Evolutionary conservation across 805 yeast species (phyloP), one percentile per base, ranked within the genome.

Genomic region (Candida dendrica): DNA sequence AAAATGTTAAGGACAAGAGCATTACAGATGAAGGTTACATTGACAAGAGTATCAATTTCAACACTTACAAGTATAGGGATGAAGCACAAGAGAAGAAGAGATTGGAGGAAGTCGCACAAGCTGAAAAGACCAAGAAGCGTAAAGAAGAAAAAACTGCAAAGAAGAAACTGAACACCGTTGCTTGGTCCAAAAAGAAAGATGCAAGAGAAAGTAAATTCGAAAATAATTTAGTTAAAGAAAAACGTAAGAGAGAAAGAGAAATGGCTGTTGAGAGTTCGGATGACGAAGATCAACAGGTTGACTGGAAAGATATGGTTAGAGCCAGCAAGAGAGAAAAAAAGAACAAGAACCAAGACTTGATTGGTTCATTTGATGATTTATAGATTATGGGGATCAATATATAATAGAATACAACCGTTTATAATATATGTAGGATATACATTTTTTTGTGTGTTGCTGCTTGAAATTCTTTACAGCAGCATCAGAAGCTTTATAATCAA

Each of bases 241-340:
- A 79, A 38, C 85, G 84, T 61, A 77, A 78, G 53, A 69, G 82
- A 40, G 75, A 79, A 50, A 67, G 81, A 47, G 85, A 79, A 37
- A 24, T 51, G 30, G 88, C 84, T 1, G 71, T 81, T n/a, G 84
- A 81, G 44, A 73, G 71, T 44, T 48, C 49, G 8, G 42, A 53
- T 15, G 68, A 64, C 26, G 75, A 69, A 13, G 63, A 58, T 17
- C 65, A 57, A n/a, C 81, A 74, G 39, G 63, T 68, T 34, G 98
- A 93, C 63, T 93, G 98, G 98, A 93, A 93, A 63, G 90, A 84
- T 26, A 54, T 82, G 19, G 83, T 91, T 1, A 65, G 77, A 47
- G 74, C 74, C 38, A 79, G 72, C 46, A 90, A 87, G 58, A 78
- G 71, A 60, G 69, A 69, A 48, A 82, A 79, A 59, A 62, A 60